Base-by-base conservation (phyloP, 345 rosid genomes). In the Arabis hirsuta region DNA sequence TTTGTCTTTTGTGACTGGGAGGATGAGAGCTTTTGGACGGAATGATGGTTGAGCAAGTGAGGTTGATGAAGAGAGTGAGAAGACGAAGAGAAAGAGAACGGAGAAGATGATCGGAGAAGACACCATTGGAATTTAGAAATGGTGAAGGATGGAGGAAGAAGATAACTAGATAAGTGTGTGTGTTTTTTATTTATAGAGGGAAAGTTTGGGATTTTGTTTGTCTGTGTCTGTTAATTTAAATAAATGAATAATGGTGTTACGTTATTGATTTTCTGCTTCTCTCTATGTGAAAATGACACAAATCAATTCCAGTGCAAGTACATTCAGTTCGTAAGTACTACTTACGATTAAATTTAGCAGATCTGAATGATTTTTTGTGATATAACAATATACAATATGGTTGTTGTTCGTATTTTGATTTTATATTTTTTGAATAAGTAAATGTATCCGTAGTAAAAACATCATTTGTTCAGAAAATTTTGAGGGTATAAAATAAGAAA, bases 1-100 rank as follows among this genome's bases (percentile, higher is more conserved):
- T 9, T 83, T 62, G 60, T 91, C 96, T 74, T 85, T 86, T 3
- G 85, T 55, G 16, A 91, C 82, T 0, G 91, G 90, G 22, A 86
- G 69, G 29, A 86, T 64, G 0, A 91, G 82, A 9, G 94, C 96
- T 52, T 72, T 79, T 11, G 90, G 97, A 6, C 91, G 86, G 77
- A 83, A 82, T 3, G 96, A 85, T 70, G 71, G 63, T 46, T 81
- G 81, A 36, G 89, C 84, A 12, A 47, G 14, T 20, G 84, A 62
- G 43, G 52, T 55, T 58, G 72, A 65, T 41, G 42, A 53, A 52
- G 74, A 75, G 29, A 55, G 43, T 58, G 69, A 59, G 47, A 50
- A 14, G 51, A 20, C 26, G 41, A 26, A 43, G 32, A 76, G 74
- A 38, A 34, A 46, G 12, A 74, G 55, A 1, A 19, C 6, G 2